Base-by-base conservation (phyloP, 2,329 filamentous ascomycete genomes). In the Aureobasidium vineae region DNA sequence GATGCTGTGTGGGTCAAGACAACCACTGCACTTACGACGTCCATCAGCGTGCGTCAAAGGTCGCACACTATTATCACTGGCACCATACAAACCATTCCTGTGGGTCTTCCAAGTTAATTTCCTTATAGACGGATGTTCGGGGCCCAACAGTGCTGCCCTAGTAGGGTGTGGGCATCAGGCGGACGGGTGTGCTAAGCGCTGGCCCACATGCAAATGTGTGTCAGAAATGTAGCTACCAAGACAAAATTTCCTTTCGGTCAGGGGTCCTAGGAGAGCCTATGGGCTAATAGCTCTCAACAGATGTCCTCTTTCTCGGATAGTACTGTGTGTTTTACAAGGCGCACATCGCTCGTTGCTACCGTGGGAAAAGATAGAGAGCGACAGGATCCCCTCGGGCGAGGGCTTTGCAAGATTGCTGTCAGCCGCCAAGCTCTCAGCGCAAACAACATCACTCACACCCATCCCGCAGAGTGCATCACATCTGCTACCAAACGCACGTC, bases 401-500 rank as follows among this genome's bases (percentile, higher is more conserved):
- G 41, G 8, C 31, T 40, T 60, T 16, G 28, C 56, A 47, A 60
- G 54, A 47, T 33, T 45, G 56, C 28, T 60, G 56, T 49, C 40
- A 45, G 28, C 19, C n/a, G 57, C 57, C 57, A 61, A 61, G 57
- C 57, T 47, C 36, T 8, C 13, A 36, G 57, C 45, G 41, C 57
- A 47, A 61, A 47, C 41, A 33, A 36, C 43, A 49, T 41, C 28
- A 38, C 57, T n/a, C 26, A 21, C 26, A 31, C 26, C 15, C 19
- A 31, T 31, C 23, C 23, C 40, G 26, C 23, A 31, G 23, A 21
- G 28, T 49, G 57, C 57, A 61, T 61, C 57, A 61, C 57, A 19
- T 61, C 57, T 49, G 57, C 41, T 26, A 23, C 49, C 41, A 49
- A 38, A 61, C 40, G 57, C 31, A 61, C 57, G 57, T 61, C 57